Conservation (phyloP, 1,284 basidiomycete species). For the Trametes versicolor region DNA sequence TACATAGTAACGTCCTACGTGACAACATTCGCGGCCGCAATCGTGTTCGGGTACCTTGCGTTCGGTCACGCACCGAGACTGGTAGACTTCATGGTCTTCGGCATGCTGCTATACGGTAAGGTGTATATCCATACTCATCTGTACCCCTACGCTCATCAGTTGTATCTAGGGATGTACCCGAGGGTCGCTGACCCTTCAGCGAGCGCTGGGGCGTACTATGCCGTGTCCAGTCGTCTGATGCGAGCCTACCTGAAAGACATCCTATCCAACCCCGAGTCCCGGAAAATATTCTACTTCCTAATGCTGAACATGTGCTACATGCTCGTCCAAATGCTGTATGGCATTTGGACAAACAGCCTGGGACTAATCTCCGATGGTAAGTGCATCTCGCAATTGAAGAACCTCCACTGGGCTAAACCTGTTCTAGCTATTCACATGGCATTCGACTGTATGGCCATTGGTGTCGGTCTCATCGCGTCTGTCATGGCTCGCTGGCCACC, state of each 20-base stretch:
- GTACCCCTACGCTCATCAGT: not conserved
- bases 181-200: constrained; percentile 52
- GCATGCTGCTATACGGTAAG: constrained; percentile 67
- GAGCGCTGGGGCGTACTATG: constrained; percentile 54
- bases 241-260: constrained; percentile 89
- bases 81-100: constrained; percentile 33
- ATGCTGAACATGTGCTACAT: constrained; percentile 96
- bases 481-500: constrained; percentile 99
- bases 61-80: constrained; percentile 34
- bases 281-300: constrained; percentile 97
- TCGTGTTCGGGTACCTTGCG: constrained; percentile 35
- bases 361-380: constrained; percentile 97
- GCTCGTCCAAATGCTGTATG: constrained; percentile 95
- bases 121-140: not conserved
- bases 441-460: constrained; percentile 98
- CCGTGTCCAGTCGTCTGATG: constrained; percentile 65
- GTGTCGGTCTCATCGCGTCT: constrained; percentile 94
- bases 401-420: not conserved
- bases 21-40: constrained; percentile 53
- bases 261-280: constrained; percentile 89
- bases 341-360: constrained; percentile 97
- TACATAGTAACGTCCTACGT: constrained; percentile 66
- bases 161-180: constrained; percentile 60
- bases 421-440: constrained; percentile 96
- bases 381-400: constrained; percentile 35